These are phyloP conservation scores for Penicillium pancosmium DNA, from an alignment of 495 filamentous ascomycete species.

Conservation along the genomic window DNA sequence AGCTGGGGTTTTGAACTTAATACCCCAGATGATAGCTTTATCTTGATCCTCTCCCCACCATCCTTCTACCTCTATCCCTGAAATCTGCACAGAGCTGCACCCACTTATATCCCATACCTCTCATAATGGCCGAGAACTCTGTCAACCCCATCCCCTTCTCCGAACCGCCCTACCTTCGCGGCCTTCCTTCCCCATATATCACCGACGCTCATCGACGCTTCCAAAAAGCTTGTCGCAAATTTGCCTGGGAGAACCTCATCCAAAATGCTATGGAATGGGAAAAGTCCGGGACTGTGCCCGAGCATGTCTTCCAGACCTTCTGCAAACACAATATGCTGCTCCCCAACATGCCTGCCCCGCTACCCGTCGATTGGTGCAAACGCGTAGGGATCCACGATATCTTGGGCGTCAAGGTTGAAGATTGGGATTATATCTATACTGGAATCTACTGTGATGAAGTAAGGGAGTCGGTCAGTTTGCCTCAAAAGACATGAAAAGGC, in stretches of 20 bases:
- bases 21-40: no score
- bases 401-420: slow-evolving; percentile 70
- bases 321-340: slow-evolving; percentile 64
- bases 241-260: slow-evolving; percentile 61
- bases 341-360: slow-evolving; percentile 64
- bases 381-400: slow-evolving; percentile 65
- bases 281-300: slow-evolving; percentile 58
- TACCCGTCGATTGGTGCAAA: slow-evolving; percentile 69
- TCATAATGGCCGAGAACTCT: slow-evolving; percentile 38
- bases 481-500: neutral
- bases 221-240: slow-evolving; percentile 68
- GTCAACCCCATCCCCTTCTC: slow-evolving; percentile 64
- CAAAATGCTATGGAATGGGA: slow-evolving; percentile 70
- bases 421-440: slow-evolving; percentile 73
- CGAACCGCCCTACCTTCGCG: slow-evolving; percentile 70
- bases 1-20: slow-evolving; percentile 1
- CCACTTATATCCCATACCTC: neutral
- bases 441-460: slow-evolving; percentile 70
- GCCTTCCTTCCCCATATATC: slow-evolving; percentile 73
- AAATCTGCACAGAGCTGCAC: neutral
- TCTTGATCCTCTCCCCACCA: neutral
- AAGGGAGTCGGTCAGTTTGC: slow-evolving; percentile 1
- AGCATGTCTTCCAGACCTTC: slow-evolving; percentile 63
- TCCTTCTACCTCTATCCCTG: neutral
- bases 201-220: slow-evolving; percentile 60